Evolutionary conservation across 2,329 filamentous ascomycete species (phyloP).

Genomic region (Neopestalotiopsis rosae): DNA sequence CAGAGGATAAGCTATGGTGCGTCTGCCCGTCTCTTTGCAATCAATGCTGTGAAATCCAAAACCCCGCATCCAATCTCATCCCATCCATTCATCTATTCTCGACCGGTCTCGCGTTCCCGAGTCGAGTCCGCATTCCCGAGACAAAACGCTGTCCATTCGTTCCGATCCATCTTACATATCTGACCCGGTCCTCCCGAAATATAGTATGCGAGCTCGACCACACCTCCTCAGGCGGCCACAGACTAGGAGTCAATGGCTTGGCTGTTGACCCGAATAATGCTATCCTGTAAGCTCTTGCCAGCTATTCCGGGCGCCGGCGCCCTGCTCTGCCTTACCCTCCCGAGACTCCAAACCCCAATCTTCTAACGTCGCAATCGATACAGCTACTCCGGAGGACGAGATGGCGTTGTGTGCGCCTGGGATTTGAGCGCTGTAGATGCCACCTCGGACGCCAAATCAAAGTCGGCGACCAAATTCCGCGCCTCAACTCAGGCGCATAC

Average conservation of each 20-base stretch:
- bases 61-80: constrained; percentile 30
- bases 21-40: constrained; percentile 30
- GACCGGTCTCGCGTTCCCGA: neutral
- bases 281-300: constrained; percentile 72
- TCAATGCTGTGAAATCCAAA: constrained; percentile 17
- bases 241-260: constrained; percentile 93
- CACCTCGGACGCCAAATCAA: constrained; percentile 43
- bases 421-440: constrained; percentile 73
- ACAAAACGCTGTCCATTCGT: neutral
- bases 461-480: constrained; percentile 61
- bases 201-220: constrained; percentile 65
- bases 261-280: constrained; percentile 83
- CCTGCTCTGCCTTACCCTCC: neutral
- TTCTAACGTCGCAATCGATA: constrained; percentile 24
- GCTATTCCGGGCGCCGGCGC: constrained; percentile 13
- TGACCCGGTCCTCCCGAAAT: constrained; percentile 19
- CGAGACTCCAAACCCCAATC: neutral
- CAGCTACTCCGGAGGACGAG: constrained; percentile 94
- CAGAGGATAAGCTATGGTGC: constrained; percentile 72
- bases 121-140: constrained; percentile 10
- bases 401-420: constrained; percentile 97
- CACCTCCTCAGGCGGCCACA: constrained; percentile 75
- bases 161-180: constrained; percentile 18
- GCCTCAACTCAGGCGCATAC: constrained; percentile 78
- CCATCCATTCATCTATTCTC: neutral